These are phyloP conservation scores for Suillus subalutaceus DNA, from an alignment of 768 basidiomycete genomes.

Conservation along the genomic window DNA sequence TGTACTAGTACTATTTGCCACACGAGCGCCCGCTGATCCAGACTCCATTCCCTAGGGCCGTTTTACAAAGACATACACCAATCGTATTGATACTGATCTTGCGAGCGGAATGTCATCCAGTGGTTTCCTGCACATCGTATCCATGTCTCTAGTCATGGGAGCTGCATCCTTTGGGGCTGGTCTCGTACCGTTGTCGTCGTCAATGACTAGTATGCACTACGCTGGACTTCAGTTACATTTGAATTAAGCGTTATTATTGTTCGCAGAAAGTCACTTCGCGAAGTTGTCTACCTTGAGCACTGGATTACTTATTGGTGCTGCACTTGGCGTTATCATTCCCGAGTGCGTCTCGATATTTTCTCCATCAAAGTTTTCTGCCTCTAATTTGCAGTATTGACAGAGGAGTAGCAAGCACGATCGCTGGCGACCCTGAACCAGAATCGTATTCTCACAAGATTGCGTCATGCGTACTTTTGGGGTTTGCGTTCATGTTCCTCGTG, in stretches of 20 bases:
- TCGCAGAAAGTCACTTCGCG: conserved; percentile 47
- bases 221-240: neutral
- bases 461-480: conserved; percentile 64
- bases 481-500: conserved; percentile 58
- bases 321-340: conserved; percentile 89
- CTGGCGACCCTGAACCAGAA: conserved; percentile 36
- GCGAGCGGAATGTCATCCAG: conserved; percentile 24
- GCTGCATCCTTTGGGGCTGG: conserved; percentile 69
- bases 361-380: conserved; percentile 1
- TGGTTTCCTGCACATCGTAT: conserved; percentile 24
- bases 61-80: neutral
- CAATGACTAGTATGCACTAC: conserved; percentile 58
- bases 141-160: conserved; percentile 65
- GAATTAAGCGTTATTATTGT: conserved; percentile 38
- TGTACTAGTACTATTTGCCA: too few relatives aligned
- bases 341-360: conserved; percentile 60
- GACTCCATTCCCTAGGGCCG: neutral
- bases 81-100: neutral
- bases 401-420: conserved; percentile 67
- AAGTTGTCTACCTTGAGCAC: conserved; percentile 65
- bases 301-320: conserved; percentile 87
- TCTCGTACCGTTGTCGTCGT: conserved; percentile 73
- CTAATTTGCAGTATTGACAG: conserved; percentile 37
- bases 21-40: neutral
- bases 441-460: conserved; percentile 60